Base-by-base conservation (phyloP, 164 flowering plant genomes). In the Stephania japonica region DNA sequence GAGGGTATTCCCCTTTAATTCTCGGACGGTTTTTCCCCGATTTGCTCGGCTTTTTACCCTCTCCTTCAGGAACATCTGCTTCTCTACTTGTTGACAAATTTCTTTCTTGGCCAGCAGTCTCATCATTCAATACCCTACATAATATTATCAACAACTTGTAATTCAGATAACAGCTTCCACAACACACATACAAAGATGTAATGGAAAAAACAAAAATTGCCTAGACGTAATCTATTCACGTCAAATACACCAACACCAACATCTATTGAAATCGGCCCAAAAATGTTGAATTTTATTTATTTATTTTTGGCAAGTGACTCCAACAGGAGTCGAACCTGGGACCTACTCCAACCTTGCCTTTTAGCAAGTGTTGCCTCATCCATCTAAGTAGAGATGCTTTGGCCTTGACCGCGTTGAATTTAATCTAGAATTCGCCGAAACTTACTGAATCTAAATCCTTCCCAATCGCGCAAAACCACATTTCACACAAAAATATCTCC, bases 1-100 rank as follows among this genome's bases (percentile, higher is more conserved):
- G 78, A 56, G 87, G 76, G 38, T 27, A 78, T 49, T 91, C 98
- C 19, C 78, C 75, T 82, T 90, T 91, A 63, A 26, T 67, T 76
- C 85, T 84, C 70, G 97, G 78, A 61, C 89, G 91, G 74, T 79
- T 71, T 78, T 83, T 89, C 69, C 77, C 90, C 73, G 74, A 47
- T 74, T 82, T 86, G 75, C 72, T 85, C 1, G 77, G 44, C 76
- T 78, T 79, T 83, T 83, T 86, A 70, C 82, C 79, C 53, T 87
- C 94, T 75, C 69, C 84, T 70, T 89, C 93, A 6, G 42, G 56
- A 1, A 68, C 50, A 68, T 93, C 93, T 41, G n/a, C 70, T 11
- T 91, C 92, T 73, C 76, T 90, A 73, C 59, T 67, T 19, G 47
- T 26, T 23, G 75, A 66, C 26, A 65, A 76, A 69, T 77, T 73